Base-by-base conservation (phyloP, 495 filamentous ascomycete genomes). In the Astrocystis sublimbata region DNA sequence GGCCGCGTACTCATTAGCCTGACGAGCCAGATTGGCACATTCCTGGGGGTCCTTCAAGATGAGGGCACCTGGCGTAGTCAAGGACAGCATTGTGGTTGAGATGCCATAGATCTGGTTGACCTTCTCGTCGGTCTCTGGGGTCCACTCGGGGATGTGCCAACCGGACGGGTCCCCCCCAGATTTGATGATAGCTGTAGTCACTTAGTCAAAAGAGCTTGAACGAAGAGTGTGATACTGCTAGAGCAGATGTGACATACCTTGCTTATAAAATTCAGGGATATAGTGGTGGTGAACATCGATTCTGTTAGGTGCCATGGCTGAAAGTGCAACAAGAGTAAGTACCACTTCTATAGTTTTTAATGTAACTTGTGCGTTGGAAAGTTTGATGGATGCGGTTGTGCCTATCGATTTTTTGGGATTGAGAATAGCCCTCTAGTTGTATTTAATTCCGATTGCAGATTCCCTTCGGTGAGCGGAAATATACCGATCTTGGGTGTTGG, bases 21-120 rank as follows among this genome's bases (percentile, higher is more conserved):
- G 33, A 6, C 33, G 33, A 6, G 33, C 33, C 6, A 36, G 33
- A 36, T 36, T 13, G 6, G 33, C 6, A n/a, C n/a, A n/a, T 6
- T 6, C 33, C 6, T 6, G 6, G 6, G 6, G 6, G 6, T 13
- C 81, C 73, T 0, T 57, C 45, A 36, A 13, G 13, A 36, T 36
- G 33, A 13, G 6, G 6, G 33, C 33, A 36, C 33, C 33, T 6
- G 33, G 33, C 6, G 33, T 13, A 13, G 33, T 36, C 6, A 36
- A 13, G 6, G 33, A 36, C 33, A 36, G 13, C 6, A 36, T 36
- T 36, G 33, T 13, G 6, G 33, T 36, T 13, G 6, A 6, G 6
- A 13, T 36, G 33, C 13, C 13, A 13, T 36, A 13, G 6, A 6
- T 13, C 6, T 13, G 33, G 6, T 6, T 36, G 6, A 36, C 6